These are phyloP conservation scores for Thinopyrum elongatum DNA, from an alignment of 176 grass and related monocot genomes.

Conservation along the genomic window DNA sequence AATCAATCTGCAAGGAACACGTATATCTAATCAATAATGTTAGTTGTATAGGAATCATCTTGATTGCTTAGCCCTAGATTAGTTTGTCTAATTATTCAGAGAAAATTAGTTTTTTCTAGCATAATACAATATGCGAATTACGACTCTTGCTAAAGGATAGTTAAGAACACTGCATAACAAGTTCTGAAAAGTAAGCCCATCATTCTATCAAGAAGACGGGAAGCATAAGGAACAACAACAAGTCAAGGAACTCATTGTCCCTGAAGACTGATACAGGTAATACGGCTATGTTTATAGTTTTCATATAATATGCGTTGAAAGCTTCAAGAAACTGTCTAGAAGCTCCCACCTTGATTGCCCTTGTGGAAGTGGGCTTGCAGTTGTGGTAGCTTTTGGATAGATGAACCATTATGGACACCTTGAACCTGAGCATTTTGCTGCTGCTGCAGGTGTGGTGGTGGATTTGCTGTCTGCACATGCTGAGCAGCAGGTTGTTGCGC, in stretches of 20 bases:
- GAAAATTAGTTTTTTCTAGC: background rate
- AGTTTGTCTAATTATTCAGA: slow-evolving; percentile 12
- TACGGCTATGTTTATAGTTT: slow-evolving; percentile 22
- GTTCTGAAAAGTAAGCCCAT: background rate
- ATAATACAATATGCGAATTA: background rate
- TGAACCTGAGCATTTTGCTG: slow-evolving; percentile 32
- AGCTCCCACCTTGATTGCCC: slow-evolving; percentile 98
- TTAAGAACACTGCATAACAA: background rate
- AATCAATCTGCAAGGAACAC: background rate
- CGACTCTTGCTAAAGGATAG: background rate
- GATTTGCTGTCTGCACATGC: slow-evolving; percentile 36
- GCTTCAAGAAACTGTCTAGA: slow-evolving; percentile 58
- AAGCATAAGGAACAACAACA: slow-evolving; percentile 5
- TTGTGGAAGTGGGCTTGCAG: slow-evolving; percentile 75
- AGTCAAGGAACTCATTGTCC: background rate
- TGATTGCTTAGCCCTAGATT: background rate
- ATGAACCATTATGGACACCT: slow-evolving; percentile 50
- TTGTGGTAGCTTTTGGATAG: slow-evolving; percentile 50
- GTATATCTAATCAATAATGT: background rate
- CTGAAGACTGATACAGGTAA: background rate
- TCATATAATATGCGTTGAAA: slow-evolving; percentile 36
- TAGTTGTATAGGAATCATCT: slow-evolving; percentile 5
- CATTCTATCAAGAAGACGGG: background rate
- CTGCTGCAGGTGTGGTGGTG: slow-evolving; percentile 16
- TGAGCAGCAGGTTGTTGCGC: slow-evolving; percentile 32